Conservation (phyloP, 2,329 filamentous ascomycete species). For the Colletotrichum incanum region DNA sequence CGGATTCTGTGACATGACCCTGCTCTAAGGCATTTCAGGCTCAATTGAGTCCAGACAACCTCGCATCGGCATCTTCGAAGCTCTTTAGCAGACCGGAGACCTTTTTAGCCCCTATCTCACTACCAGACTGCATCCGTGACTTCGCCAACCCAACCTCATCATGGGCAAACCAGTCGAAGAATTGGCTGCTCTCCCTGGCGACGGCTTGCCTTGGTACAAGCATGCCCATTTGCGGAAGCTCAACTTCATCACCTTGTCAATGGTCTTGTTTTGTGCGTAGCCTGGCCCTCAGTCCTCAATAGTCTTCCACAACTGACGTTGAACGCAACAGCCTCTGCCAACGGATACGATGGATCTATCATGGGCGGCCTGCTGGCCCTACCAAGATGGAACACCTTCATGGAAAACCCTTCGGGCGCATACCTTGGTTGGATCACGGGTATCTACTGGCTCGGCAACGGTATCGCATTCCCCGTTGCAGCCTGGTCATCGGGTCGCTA, state of each 20-base stretch:
- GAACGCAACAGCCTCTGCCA: constrained; percentile 50
- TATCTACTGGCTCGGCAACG: constrained; percentile 57
- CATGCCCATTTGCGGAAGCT: constrained; percentile 59
- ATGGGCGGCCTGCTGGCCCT: constrained; percentile 63
- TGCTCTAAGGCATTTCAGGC: constrained; percentile 11
- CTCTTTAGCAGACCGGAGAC: background rate
- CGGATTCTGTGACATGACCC: background rate
- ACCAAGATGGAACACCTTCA: constrained; percentile 58
- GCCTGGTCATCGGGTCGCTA: constrained; percentile 52
- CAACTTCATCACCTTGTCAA: constrained; percentile 57
- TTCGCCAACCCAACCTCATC: background rate
- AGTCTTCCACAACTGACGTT: background rate
- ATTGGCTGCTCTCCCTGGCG: constrained; percentile 54
- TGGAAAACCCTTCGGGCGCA: constrained; percentile 55
- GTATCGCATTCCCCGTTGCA: constrained; percentile 50
- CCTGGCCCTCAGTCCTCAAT: background rate
- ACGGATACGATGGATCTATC: constrained; percentile 57
- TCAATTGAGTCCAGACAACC: constrained; percentile 30
- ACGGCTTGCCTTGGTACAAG: constrained; percentile 59
- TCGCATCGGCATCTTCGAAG: background rate
- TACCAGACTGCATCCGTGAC: background rate
- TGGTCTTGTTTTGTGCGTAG: constrained; percentile 47
- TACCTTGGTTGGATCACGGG: constrained; percentile 57
- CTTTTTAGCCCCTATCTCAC: background rate
- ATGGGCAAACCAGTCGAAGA: constrained; percentile 36